phyloP scores from a whole-genome alignment of 768 basidiomycete species.

The Russula compacta region DNA sequence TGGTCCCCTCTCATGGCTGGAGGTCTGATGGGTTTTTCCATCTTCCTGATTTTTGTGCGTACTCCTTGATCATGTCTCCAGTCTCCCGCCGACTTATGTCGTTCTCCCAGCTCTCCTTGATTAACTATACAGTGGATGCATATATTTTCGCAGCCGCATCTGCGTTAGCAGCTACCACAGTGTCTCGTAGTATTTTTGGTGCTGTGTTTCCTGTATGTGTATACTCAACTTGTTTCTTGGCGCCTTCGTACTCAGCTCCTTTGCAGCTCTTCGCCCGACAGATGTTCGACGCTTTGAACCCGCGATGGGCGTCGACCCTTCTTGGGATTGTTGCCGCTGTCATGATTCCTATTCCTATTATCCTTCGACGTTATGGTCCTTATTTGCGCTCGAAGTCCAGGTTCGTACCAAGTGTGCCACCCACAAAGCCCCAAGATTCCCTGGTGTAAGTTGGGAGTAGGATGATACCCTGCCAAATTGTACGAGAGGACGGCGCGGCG shows the following conservation, averaged over 20 bases:
- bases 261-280: slow-evolving; percentile 41
- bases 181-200: slow-evolving; percentile 45
- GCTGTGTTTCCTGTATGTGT: slow-evolving; percentile 22
- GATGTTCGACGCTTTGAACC: slow-evolving; percentile 42
- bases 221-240: background rate
- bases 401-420: background rate
- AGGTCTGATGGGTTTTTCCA: slow-evolving; percentile 41
- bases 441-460: background rate
- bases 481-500: no score
- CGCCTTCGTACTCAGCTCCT: background rate
- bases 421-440: background rate
- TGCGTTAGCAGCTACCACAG: slow-evolving; percentile 45
- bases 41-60: slow-evolving; percentile 48
- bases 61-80: background rate
- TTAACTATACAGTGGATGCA: slow-evolving; percentile 57
- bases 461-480: background rate
- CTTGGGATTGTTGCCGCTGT: slow-evolving; percentile 42
- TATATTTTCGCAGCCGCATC: slow-evolving; percentile 48
- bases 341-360: slow-evolving; percentile 36
- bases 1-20: slow-evolving; percentile 49
- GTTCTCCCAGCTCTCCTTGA: slow-evolving; percentile 35
- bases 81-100: background rate
- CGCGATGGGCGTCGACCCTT: slow-evolving; percentile 51
- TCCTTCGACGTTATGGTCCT: slow-evolving; percentile 22
- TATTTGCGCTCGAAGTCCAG: slow-evolving; percentile 17